Evolutionary conservation across 2,329 filamentous ascomycete species (phyloP), one percentile per base, ranked within the genome.

Genomic region (Diaporthe citri): DNA sequence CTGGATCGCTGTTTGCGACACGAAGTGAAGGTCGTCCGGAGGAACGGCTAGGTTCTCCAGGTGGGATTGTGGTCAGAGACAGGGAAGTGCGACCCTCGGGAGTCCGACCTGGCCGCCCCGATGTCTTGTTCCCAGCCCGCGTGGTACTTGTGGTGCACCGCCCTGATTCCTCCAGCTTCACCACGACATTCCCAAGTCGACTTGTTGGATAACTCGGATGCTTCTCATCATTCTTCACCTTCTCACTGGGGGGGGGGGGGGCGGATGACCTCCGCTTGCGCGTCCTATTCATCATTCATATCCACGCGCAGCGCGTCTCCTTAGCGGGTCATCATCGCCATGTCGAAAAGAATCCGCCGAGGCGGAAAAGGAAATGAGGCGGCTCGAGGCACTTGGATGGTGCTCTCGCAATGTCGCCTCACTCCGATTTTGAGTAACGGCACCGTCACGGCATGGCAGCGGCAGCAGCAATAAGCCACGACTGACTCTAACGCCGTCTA

Each of bases 201-300:
- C 20, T 4, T 22, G 4, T 36, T 20, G 20, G 3, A 8, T 8
- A 57, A 5, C 55, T 36, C 17, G 0, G 8, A 12, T n/a, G 17
- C 20, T 36, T 36, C 31, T 3, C 7, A 22, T 22, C 9, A 13
- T 22, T 8, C 15, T 56, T 22, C 20, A 22, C 22, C 4, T 56
- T 9, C 2, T 3, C 17, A 3, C 2, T 22, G 34, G 28, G 15
- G n/a, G n/a, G n/a, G n/a, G n/a, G n/a, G n/a, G n/a, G n/a, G 3
- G 25, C 25, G 13, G 31, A 31, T 12, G 13, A 62, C 3, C 1
- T 7, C 17, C n/a, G 15, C 15, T n/a, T 12, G 39, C n/a, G 57
- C 4, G 12, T 28, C 31, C 4, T 25, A 13, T 28, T 20, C n/a
- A 34, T 34, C 25, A 4, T n/a, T n/a, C 7, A 20, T 6, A 22